Evolutionary conservation across 345 rosid genomes (phyloP).

Genomic region (Sonneratia caseolaris): DNA sequence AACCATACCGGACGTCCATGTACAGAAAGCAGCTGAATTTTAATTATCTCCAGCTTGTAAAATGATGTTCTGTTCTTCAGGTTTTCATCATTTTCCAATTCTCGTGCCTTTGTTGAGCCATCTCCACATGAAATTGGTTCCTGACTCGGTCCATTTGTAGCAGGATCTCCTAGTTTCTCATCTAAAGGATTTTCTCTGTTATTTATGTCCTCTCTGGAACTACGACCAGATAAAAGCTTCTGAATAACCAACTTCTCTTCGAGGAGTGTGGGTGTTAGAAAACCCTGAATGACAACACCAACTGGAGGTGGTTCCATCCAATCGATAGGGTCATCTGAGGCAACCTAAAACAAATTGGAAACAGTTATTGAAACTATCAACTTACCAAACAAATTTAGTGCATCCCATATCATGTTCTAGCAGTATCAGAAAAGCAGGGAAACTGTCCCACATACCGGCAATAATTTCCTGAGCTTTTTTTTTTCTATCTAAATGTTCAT

Average conservation of each 20-base stretch:
- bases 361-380: not conserved
- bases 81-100: constrained; percentile 28
- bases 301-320: constrained; percentile 91
- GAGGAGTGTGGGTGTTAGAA: constrained; percentile 59
- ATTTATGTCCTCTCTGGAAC: constrained; percentile 20
- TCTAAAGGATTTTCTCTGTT: constrained; percentile 24
- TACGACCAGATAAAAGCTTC: constrained; percentile 38
- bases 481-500: not conserved
- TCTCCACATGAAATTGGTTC: constrained; percentile 22
- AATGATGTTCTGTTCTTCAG: constrained; percentile 37
- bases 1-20: constrained; percentile 63
- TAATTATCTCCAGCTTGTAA: constrained; percentile 79
- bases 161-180: constrained; percentile 29
- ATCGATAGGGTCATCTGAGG: constrained; percentile 66
- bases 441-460: not conserved
- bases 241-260: constrained; percentile 67
- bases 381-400: not conserved
- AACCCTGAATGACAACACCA: constrained; percentile 78
- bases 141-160: constrained; percentile 31
- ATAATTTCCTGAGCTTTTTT: not conserved
- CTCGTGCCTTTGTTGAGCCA: constrained; percentile 23
- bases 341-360: constrained; percentile 36
- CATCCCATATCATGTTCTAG: not conserved
- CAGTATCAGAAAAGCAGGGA: not conserved
- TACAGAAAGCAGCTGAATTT: constrained; percentile 68